Conservation (phyloP, 2,329 filamentous ascomycete species). For the Claviceps digitariae region DNA sequence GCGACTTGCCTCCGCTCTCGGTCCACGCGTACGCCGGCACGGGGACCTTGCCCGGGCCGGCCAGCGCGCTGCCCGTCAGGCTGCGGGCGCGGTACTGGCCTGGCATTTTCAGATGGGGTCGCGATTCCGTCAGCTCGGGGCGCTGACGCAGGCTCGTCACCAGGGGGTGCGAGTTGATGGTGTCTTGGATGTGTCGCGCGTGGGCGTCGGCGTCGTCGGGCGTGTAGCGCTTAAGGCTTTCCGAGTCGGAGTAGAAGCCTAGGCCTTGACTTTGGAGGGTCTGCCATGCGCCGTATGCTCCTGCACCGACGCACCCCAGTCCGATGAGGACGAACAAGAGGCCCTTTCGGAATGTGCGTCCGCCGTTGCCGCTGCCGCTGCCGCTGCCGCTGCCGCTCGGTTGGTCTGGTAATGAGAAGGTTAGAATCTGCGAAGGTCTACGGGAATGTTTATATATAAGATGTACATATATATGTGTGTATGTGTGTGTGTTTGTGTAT, state of each 20-base stretch:
- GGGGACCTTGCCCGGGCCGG: slow-evolving; percentile 60
- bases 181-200: slow-evolving; percentile 49
- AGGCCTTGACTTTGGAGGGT: slow-evolving; percentile 20
- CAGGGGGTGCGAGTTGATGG: slow-evolving; percentile 66
- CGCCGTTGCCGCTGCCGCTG: not conserved
- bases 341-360: slow-evolving; percentile 10
- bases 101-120: slow-evolving; percentile 82
- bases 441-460: too few relatives aligned
- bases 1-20: slow-evolving; percentile 53
- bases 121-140: slow-evolving; percentile 56
- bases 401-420: not conserved
- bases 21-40: slow-evolving; percentile 72
- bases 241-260: slow-evolving; percentile 44
- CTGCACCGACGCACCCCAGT: slow-evolving; percentile 17
- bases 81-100: slow-evolving; percentile 54
- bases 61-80: slow-evolving; percentile 68
- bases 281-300: slow-evolving; percentile 23
- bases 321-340: slow-evolving; percentile 16
- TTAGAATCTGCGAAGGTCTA: not conserved
- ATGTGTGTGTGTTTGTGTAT: not conserved
- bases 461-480: too few relatives aligned
- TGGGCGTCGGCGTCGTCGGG: slow-evolving; percentile 36
- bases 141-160: slow-evolving; percentile 53
- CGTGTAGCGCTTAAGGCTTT: slow-evolving; percentile 55
- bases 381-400: not conserved